Evolutionary conservation across 768 basidiomycete genomes (phyloP), one percentile per base, ranked within the genome.

Genomic region (Lactifluus hygrophoroides): DNA sequence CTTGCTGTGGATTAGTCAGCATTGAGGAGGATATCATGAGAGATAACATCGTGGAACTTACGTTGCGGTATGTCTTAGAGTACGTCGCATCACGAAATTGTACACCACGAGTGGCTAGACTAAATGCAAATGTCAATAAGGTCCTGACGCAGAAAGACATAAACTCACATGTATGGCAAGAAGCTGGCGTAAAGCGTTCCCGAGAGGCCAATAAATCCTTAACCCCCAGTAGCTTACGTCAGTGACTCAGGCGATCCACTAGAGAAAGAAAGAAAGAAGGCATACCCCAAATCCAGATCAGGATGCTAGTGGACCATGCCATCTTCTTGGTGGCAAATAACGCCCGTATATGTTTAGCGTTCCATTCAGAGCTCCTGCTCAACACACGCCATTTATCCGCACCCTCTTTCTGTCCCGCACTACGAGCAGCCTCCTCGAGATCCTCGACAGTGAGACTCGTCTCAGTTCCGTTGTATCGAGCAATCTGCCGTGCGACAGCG

Each of bases 241-340:
- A 45, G 43, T 21, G 17, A 10, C 10, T 5, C 7, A 21, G 27
- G 53, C 16, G 10, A 11, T 25, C 21, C 6, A 10, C 34, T 6
- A 34, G n/a, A 8, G 3, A 42, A 6, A 8, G 3, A 42, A 14
- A 0, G 3, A n/a, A 44, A 21, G 2, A 53, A n/a, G n/a, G n/a
- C 78, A 73, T 48, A 84, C 72, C 66, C 78, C 73, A 69, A 2
- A 79, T 60, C 6, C 57, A 53, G 27, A 85, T 81, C 35, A 87
- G 68, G 48, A 89, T 64, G 32, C 73, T 78, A 3, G 86, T 88
- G 1, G 84, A 85, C 72, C 76, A 82, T 5, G 83, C 86, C 68
- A 88, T 70, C 66, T 80, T 81, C 19, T 70, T 73, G 3, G 84
- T 84, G 21, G 78, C 76, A 68, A 89, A 90, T 57, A 91, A 66